These are phyloP conservation scores for Clausena lansium DNA, from an alignment of 345 rosid species.

Conservation along the genomic window DNA sequence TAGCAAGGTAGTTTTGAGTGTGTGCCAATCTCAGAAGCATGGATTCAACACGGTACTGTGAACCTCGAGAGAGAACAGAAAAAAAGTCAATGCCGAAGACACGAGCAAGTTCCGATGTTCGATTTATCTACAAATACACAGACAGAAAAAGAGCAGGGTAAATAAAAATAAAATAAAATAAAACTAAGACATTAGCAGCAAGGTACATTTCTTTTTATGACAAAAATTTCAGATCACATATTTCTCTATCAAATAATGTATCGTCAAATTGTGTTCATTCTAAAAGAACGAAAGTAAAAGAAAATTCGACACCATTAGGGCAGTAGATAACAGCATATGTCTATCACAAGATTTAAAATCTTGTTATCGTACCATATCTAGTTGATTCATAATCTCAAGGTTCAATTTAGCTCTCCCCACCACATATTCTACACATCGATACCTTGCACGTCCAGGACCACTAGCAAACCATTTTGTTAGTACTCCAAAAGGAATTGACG, in stretches of 20 bases:
- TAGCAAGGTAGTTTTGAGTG: conserved; percentile 87
- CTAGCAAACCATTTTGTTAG: conserved; percentile 79
- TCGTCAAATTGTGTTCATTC: background rate
- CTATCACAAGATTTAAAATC: conserved; percentile 1
- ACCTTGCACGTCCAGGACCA: conserved; percentile 75
- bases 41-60: conserved; percentile 96
- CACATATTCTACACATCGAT: conserved; percentile 77
- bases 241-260: background rate
- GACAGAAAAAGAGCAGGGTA: conserved; percentile 1
- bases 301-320: background rate
- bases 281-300: background rate
- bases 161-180: background rate
- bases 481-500: conserved; percentile 59
- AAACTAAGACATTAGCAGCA: background rate
- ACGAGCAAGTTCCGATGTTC: conserved; percentile 98
- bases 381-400: conserved; percentile 76
- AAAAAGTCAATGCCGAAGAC: conserved; percentile 96
- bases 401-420: conserved; percentile 69
- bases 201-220: background rate
- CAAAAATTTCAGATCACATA: background rate
- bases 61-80: conserved; percentile 98
- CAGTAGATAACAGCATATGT: background rate
- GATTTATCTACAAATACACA: conserved; percentile 71
- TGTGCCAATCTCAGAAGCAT: conserved; percentile 96
- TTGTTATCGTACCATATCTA: conserved; percentile 68